Evolutionary conservation across 768 basidiomycete species (phyloP).

Genomic region (Leucocoprinus sp.): DNA sequence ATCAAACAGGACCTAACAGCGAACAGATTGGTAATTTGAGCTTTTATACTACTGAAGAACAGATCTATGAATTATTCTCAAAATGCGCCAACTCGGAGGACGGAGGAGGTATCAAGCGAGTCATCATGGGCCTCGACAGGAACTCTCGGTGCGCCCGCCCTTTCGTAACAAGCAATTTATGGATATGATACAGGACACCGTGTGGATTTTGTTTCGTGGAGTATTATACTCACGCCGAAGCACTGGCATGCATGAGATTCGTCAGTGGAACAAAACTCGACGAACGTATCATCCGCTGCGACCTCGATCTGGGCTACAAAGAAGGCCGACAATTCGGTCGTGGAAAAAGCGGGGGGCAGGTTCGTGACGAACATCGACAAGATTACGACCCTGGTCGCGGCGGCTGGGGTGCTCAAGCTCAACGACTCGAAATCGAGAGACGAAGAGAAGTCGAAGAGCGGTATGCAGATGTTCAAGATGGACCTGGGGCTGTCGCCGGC

Average conservation of each 20-base stretch:
- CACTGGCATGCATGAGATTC: conserved; percentile 86
- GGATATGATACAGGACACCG: conserved; percentile 53
- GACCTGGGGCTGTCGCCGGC: conserved; percentile 71
- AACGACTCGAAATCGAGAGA: conserved; percentile 63
- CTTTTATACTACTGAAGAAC: conserved; percentile 93
- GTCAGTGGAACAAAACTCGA: conserved; percentile 98
- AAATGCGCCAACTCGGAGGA: conserved; percentile 86
- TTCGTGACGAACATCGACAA: conserved; percentile 92
- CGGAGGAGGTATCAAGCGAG: conserved; percentile 84
- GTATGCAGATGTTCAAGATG: conserved; percentile 74
- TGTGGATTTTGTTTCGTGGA: conserved; percentile 96
- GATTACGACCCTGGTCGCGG: conserved; percentile 97
- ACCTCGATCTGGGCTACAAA: conserved; percentile 92
- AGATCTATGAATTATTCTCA: conserved; percentile 88
- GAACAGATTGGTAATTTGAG: conserved; percentile 82
- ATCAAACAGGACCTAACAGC: conserved; percentile 5
- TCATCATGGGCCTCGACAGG: conserved; percentile 92
- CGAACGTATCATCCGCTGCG: conserved; percentile 96
- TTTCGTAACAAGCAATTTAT: conserved; percentile 5
- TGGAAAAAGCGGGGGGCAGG: conserved; percentile 96
- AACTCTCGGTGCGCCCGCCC: conserved; percentile 58
- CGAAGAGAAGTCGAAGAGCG: conserved; percentile 80
- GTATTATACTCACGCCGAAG: conserved; percentile 92
- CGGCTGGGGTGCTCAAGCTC: conserved; percentile 87
- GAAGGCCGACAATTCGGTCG: conserved; percentile 97